These are phyloP conservation scores for Aegilops tauschii DNA, from an alignment of 176 grass and related monocot genomes.

Conservation along the genomic window DNA sequence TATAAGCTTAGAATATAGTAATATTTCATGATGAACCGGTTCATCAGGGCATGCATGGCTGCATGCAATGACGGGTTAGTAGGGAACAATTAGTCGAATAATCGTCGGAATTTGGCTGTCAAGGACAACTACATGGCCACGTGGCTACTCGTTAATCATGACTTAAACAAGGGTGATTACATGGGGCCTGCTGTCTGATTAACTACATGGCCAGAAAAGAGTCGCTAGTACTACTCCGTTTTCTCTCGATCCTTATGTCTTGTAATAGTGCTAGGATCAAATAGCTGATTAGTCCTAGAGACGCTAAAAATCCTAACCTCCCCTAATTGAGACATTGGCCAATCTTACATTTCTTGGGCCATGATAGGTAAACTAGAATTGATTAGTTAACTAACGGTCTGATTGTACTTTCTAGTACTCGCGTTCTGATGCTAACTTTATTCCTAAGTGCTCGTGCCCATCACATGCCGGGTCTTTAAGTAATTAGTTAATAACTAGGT, in stretches of 20 bases:
- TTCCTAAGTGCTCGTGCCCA: slow-evolving; percentile 6
- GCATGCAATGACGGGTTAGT: slow-evolving; percentile 23
- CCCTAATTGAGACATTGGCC: neutral
- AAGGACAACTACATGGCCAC: neutral
- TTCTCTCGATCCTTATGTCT: neutral
- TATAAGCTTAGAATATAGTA: neutral
- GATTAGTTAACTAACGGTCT: neutral
- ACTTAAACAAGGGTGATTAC: neutral
- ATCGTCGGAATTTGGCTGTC: neutral
- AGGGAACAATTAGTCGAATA: neutral
- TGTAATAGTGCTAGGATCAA: neutral
- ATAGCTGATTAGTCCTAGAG: neutral
- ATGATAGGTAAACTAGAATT: neutral
- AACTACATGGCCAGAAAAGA: neutral
- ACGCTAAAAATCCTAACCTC: neutral
- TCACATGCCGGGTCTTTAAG: slow-evolving; percentile 16
- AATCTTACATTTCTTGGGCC: neutral
- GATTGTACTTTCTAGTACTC: neutral
- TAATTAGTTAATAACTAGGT: slow-evolving; percentile 28
- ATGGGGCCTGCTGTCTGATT: neutral
- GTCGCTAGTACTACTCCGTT: neutral
- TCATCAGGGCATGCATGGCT: neutral
- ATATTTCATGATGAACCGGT: slow-evolving; percentile 2
- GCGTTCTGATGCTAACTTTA: neutral
- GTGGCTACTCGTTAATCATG: neutral